These are phyloP conservation scores for Codiaeum variegatum DNA, from an alignment of 441 rosid species.

Conservation along the genomic window DNA sequence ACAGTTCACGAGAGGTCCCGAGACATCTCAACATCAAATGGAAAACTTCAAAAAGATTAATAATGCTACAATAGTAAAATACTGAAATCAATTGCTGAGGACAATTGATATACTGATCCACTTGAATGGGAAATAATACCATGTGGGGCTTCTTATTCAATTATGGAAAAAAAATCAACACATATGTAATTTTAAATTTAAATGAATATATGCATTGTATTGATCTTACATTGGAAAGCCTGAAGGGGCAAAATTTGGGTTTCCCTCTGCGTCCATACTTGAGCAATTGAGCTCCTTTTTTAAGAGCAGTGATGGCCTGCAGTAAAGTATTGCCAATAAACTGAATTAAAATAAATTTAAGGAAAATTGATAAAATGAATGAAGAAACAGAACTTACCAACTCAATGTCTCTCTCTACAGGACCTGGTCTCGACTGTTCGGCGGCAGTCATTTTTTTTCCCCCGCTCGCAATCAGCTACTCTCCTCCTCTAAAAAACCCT, in stretches of 20 bases:
- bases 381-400: conserved; percentile 44
- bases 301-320: conserved; percentile 92
- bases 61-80: not conserved
- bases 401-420: conserved; percentile 64
- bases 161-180: not conserved
- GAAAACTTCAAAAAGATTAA: not conserved
- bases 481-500: conserved; percentile 10
- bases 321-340: conserved; percentile 23
- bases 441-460: conserved; percentile 43
- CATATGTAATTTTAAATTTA: too few relatives aligned
- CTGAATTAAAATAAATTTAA: conserved; percentile 1
- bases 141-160: not conserved
- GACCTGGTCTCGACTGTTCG: conserved; percentile 35
- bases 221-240: conserved; percentile 84
- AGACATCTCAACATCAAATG: not conserved
- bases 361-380: not conserved
- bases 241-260: conserved; percentile 95
- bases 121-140: not conserved
- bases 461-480: conserved; percentile 20
- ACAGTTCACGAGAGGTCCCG: not conserved
- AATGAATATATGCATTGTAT: not conserved
- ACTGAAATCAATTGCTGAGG: not conserved
- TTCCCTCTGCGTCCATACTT: conserved; percentile 97
- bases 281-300: conserved; percentile 86
- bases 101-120: not conserved